phyloP scores from a whole-genome alignment of 75 land plant genomes.

The Cryptomeria japonica region DNA sequence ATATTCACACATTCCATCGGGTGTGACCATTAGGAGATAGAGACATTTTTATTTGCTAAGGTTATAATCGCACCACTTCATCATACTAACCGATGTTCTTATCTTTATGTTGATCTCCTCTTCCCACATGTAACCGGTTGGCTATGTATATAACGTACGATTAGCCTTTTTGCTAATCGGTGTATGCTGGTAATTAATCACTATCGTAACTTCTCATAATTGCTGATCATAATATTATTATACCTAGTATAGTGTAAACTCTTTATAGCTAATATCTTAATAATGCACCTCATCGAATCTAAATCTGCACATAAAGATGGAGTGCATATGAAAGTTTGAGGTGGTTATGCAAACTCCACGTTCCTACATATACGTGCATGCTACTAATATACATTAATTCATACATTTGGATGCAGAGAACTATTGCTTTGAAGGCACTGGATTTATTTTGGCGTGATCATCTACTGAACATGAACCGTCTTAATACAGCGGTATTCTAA shows the following conservation, averaged over 20 bases:
- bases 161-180: no score
- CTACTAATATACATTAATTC: background rate
- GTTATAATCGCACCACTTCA: no score
- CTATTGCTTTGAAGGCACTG: slow-evolving; percentile 68
- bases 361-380: background rate
- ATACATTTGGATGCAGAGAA: slow-evolving; percentile 48
- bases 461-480: slow-evolving; percentile 95
- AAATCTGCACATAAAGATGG: background rate
- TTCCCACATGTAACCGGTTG: no score
- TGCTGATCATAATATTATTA: no score
- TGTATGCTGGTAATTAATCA: no score
- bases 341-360: background rate
- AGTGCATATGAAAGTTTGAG: background rate
- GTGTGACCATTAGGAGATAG: no score
- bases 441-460: slow-evolving; percentile 96
- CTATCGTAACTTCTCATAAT: no score
- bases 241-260: background rate
- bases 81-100: no score
- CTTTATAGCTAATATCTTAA: background rate
- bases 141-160: no score
- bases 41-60: no score
- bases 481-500: slow-evolving; percentile 73
- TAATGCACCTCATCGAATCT: background rate
- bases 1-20: no score
- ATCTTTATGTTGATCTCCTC: no score